Base-by-base conservation (phyloP, 441 rosid species). In the Codiaeum variegatum region DNA sequence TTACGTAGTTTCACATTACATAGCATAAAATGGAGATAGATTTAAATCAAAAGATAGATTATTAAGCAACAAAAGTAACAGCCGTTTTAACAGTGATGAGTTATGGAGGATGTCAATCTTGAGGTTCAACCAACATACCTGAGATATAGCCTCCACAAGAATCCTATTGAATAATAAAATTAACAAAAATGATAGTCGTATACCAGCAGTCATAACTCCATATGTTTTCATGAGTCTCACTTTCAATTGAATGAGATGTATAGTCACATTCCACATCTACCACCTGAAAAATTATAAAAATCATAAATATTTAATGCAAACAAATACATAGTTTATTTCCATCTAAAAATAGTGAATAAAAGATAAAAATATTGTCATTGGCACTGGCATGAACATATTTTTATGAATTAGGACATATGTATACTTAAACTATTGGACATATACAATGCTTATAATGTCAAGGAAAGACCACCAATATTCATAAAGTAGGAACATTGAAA, bases 161-260 rank as follows among this genome's bases (percentile, higher is more conserved):
- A n/a, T 40, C 11, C 24, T 21, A 42, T 31, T 44, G 78, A 68
- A 42, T 24, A 59, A 65, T 21, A 49, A n/a, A 0, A 15, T 11
- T 18, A 68, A 65, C 55, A 76, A 68, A 9, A 61, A 68, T 21
- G 58, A 67, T 40, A 70, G 67, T 26, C 66, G 21, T 71, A 49
- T 84, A 90, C 98, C 97, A 86, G 88, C 34, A 71, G 66, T 66
- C 81, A 77, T 71, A 71, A 81, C 82, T n/a, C 96, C 93, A 88
- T 63, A 84, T 75, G 75, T 78, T 79, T 47, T 87, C 93, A 60
- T 69, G 75, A 62, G 83, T 77, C 76, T 92, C 95, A 73, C 77
- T 79, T 83, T 88, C 92, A 55, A 88, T 83, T 52, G 87, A 81
- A 74, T 78, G 77, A 58, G 91, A 85, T 32, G 83, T 77, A 75